These are phyloP conservation scores for Psilocybe cyanescens DNA, from an alignment of 768 basidiomycete genomes.

Conservation along the genomic window DNA sequence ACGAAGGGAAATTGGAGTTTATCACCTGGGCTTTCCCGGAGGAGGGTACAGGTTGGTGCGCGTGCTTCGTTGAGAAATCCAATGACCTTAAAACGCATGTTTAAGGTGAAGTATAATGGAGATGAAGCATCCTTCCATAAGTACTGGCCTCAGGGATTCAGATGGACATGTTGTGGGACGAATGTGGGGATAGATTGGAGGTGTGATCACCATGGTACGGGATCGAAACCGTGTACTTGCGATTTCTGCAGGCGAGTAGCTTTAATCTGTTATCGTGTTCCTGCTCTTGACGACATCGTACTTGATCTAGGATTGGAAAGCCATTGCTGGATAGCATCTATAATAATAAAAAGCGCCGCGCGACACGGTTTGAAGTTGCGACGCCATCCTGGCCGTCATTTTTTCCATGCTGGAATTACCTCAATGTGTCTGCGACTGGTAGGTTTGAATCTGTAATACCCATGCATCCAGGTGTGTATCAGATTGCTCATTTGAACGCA, in stretches of 20 bases:
- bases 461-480: neutral
- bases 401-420: conserved; percentile 26
- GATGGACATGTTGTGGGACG: conserved; percentile 44
- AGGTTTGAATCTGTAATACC: conserved; percentile 28
- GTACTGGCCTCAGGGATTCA: conserved; percentile 34
- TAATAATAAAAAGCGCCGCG: conserved; percentile 26
- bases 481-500: too few relatives aligned
- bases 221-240: conserved; percentile 37
- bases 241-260: conserved; percentile 38
- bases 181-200: conserved; percentile 35
- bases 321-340: conserved; percentile 33
- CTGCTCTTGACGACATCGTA: neutral
- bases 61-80: conserved; percentile 26
- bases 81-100: conserved; percentile 31
- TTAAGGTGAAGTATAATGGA: conserved; percentile 31
- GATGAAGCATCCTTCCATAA: conserved; percentile 31
- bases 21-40: conserved; percentile 35
- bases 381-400: conserved; percentile 38
- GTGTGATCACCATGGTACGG: conserved; percentile 44
- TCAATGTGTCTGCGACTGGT: conserved; percentile 19
- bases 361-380: conserved; percentile 34
- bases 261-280: neutral
- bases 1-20: conserved; percentile 39
- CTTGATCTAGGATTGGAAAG: conserved; percentile 33
- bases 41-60: conserved; percentile 35